Base-by-base conservation (phyloP, 352 stramenopile species). In the Phytophthora meadii region DNA sequence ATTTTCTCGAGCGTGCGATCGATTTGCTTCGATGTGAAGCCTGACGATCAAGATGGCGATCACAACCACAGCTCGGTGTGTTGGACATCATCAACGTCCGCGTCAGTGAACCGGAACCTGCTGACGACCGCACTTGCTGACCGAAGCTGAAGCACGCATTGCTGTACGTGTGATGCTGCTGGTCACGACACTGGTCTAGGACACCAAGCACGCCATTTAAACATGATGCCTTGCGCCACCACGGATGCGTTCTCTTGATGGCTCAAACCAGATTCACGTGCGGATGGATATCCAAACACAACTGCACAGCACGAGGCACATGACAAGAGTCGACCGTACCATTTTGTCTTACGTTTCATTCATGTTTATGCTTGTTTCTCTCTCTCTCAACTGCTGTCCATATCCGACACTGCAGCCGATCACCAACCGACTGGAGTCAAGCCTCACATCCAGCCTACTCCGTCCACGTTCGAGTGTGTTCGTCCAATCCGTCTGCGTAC, bases 1-100 rank as follows among this genome's bases (percentile, higher is more conserved):
- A 67, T 67, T 67, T 67, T 67, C 59, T 61, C n/a, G 40, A 5
- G 49, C 22, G 19, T 32, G 27, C 37, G 22, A 61, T 34, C 34
- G 59, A 61, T 67, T 67, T 67, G 59, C 59, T 55, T n/a, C 22
- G 51, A 49, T 54, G 40, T 67, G 59, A 61, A 67, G 59, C 50
- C 59, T 67, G 59, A 44, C 59, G 59, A 67, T 22, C 56, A 51
- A 25, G 36, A 52, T 47, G 45, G 56, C 46, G 45, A 24, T 57
- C 46, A 66, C 48, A 22, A 32, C 5, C 14, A 22, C 27, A 25
- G 12, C 25, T 17, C 4, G 27, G 28, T 27, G n/a, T 61, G 58
- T 56, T 66, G 59, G 59, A 67, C 59, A 67, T 40, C 49, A 64
- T 24, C 44, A 25, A 57, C 27, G 30, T 36, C 7, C 30, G 4